Conservation (phyloP, 2,329 filamentous ascomycete species). For the Neurospora crassa region DNA sequence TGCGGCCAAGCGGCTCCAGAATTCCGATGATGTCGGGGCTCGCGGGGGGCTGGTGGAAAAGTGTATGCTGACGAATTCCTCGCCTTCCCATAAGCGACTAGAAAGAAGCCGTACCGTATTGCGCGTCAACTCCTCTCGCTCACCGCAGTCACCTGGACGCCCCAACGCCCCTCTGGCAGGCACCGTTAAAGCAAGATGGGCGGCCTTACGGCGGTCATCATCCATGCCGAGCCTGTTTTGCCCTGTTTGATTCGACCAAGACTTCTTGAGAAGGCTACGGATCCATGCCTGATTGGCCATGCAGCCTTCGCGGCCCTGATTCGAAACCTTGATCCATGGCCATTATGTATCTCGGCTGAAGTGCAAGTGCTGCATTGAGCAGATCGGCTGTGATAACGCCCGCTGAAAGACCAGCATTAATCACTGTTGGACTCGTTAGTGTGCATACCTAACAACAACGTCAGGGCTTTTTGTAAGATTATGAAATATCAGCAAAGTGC, state of each 20-base stretch:
- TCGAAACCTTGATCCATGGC: neutral
- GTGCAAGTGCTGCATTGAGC: neutral
- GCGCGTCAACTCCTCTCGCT: neutral
- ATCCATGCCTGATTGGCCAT: neutral
- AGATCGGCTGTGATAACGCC: neutral
- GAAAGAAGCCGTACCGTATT: neutral
- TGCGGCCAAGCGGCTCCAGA: neutral
- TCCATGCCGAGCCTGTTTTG: neutral
- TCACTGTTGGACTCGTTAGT: neutral
- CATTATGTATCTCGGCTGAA: neutral
- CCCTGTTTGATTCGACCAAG: neutral
- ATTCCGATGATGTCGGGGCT: neutral
- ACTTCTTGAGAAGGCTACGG: neutral
- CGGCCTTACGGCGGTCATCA: neutral
- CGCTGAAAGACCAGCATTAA: neutral
- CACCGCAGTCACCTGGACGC: neutral
- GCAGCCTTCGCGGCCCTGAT: neutral
- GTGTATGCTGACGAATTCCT: neutral
- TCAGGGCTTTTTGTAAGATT: neutral
- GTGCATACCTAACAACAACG: neutral
- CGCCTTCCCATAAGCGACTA: neutral
- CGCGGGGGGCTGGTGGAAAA: neutral
- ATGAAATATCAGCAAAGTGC: neutral
- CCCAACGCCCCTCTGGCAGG: neutral
- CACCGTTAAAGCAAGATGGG: neutral